Conservation (phyloP, 2,329 filamentous ascomycete genomes). For the Pseudogymnoascus sp. region DNA sequence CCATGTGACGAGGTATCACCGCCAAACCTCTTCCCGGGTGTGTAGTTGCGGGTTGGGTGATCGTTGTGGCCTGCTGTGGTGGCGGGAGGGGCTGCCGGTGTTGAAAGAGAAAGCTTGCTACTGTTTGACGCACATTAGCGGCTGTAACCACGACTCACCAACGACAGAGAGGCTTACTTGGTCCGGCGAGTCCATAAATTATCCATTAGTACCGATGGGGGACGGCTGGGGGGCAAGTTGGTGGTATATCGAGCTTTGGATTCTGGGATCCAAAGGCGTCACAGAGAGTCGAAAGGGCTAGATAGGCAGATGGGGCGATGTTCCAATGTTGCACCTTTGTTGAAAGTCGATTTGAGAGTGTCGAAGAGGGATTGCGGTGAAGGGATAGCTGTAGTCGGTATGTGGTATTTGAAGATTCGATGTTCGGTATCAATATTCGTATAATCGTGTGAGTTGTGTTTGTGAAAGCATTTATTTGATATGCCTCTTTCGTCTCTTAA, state of each 20-base stretch:
- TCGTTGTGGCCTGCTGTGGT: constrained; percentile 39
- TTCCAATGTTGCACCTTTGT: not conserved
- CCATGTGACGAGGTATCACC: constrained; percentile 67
- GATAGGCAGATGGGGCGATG: constrained; percentile 11
- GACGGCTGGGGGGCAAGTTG: not conserved
- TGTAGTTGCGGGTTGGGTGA: constrained; percentile 53
- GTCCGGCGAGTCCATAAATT: constrained; percentile 70
- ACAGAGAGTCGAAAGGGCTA: constrained; percentile 2
- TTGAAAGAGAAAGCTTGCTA: constrained; percentile 78
- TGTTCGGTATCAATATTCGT: constrained; percentile 8
- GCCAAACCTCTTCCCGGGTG: constrained; percentile 67
- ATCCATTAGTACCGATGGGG: constrained; percentile 24
- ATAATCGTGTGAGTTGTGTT: constrained; percentile 6
- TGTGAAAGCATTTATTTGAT: constrained; percentile 11
- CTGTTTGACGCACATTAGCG: constrained; percentile 18
- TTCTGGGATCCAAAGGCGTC: constrained; percentile 3
- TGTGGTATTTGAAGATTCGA: not conserved
- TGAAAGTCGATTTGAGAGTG: not conserved
- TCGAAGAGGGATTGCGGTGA: not conserved
- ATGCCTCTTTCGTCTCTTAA: constrained; percentile 9
- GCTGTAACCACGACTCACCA: constrained; percentile 20
- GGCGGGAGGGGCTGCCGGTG: constrained; percentile 33
- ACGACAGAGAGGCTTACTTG: constrained; percentile 49
- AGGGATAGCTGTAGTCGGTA: not conserved
- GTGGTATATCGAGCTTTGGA: constrained; percentile 11